Base-by-base conservation (phyloP, 1,284 basidiomycete species). In the Rhodotorula sp. region DNA sequence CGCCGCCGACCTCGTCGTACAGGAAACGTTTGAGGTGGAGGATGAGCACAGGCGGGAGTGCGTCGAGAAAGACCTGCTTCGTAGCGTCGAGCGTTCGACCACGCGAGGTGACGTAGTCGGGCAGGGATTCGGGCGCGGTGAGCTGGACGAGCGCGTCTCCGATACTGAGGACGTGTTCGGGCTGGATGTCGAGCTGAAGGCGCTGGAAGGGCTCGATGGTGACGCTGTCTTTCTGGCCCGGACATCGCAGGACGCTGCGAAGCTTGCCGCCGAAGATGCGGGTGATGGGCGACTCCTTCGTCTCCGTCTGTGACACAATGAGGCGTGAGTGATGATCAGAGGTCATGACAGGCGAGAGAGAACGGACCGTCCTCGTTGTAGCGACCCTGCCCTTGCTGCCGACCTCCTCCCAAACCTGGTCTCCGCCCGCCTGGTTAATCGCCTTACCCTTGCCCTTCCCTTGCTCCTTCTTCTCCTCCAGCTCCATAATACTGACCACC, bases 181-280 rank as follows among this genome's bases (percentile, higher is more conserved):
- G 87, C 87, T 92, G 88, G 56, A 98, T 94, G 79, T 98, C 94
- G 22, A 99, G 83, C 76, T 91, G 87, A 7, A 98, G 80, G 15
- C 91, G 88, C 72, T 93, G 87, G 87, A 93, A 98, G 62, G 95
- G 94, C 80, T 98, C 94, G 40, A 95, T 85, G 34, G 92, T 88
- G 30, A 92, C 88, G 6, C 90, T 92, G 78, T 96, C 94, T 78
- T 86, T 86, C 63, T 88, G 88, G 20, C 88, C 88, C 2, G 93
- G 91, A 2, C 88, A 88, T 59, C 87, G 86, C 20, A 98, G 82
- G 4, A 91, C 88, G 40, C 91, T 92, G n/a, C 93, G 87, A 80
- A 94, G 89, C 76, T 92, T 94, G 50, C 94, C 94, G 44, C 93
- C 93, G 79, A 98, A 99, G 74, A 98, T 90, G 48, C 88, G 85